Percentiles rank a stretch among this genome's conserved stretches.
Evolutionary conservation across 441 rosid genomes (phyloP).

Genomic region (Erodium texanum): DNA sequence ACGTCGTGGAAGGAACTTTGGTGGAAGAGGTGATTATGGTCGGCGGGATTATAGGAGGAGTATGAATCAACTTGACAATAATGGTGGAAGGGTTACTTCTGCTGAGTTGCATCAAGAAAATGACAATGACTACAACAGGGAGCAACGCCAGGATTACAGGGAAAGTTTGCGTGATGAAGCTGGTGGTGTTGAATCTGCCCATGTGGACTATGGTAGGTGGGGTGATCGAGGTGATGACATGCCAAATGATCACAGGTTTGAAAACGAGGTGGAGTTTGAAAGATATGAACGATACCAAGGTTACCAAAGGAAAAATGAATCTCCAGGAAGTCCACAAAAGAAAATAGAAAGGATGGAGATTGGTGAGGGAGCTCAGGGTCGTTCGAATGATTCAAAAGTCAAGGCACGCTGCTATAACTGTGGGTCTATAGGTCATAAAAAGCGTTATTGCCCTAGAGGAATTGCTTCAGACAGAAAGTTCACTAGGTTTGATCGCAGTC

Average conservation of each 20-base stretch:
- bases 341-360: conserved; percentile 8
- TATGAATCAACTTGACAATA: background rate
- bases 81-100: background rate
- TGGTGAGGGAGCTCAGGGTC: conserved; percentile 17
- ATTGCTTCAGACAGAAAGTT: conserved; percentile 19
- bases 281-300: conserved; percentile 25
- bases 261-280: background rate
- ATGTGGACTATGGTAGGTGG: background rate
- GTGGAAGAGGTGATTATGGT: background rate
- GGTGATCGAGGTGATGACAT: background rate
- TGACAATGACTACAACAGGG: background rate
- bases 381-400: conserved; percentile 13
- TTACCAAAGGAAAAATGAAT: conserved; percentile 20
- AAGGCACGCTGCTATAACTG: conserved; percentile 27
- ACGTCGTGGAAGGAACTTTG: background rate
- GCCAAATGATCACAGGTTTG: background rate
- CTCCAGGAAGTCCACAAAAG: conserved; percentile 18
- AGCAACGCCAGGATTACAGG: background rate
- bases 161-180: background rate
- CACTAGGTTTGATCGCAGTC: conserved; percentile 17
- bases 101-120: background rate
- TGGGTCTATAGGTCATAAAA: conserved; percentile 35
- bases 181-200: background rate
- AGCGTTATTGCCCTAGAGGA: conserved; percentile 25
- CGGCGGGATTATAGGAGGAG: background rate